Base-by-base conservation (phyloP, 768 basidiomycete species). In the Pseudohyphozyma bogoriensis region DNA sequence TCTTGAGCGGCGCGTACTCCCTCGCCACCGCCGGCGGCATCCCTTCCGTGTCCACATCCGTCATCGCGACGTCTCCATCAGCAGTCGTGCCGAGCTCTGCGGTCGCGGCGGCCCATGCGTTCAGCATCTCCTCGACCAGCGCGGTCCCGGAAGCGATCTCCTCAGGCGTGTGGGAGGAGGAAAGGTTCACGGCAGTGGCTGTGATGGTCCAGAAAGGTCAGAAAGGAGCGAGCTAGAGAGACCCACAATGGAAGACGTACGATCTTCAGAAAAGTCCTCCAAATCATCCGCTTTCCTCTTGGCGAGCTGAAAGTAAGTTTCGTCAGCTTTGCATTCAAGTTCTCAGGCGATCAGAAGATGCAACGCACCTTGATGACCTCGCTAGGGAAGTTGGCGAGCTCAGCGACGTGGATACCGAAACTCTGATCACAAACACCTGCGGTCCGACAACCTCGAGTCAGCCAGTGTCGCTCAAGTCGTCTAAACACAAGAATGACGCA, bases 331-430 rank as follows among this genome's bases (percentile, higher is more conserved):
- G n/a, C n/a, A n/a, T n/a, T n/a, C n/a, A n/a, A n/a, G n/a, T n/a
- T n/a, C n/a, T n/a, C n/a, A n/a, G n/a, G n/a, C 2, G 44, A 36
- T 35, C 22, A 2, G 9, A 36, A n/a, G 8, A 11, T 24, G 15
- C 50, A 35, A 63, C 78, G 59, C 51, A 87, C 86, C 78, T 86
- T 88, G 61, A 97, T 81, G 15, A 97, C 92, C 65, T 83, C 86
- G 62, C 92, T 87, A 0, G 95, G 95, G 74, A 99, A 99, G 73
- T 96, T 92, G 5, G 93, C 93, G n/a, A 97, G 78, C 72, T 90
- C 81, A 0, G 95, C 95, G 20, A 99, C 95, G 68, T 97, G 91
- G 32, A 99, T 97, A 74, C 93, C 95, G 70, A 96, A 97, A 71
- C 89, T 93, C 74, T 96, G 93, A 72, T 97, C 93, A 47, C 88